A percentile compares a stretch with the other conserved stretches of the same genome.
Evolutionary conservation across 306 rosid species (phyloP).

Genomic region (Urtica urens): DNA sequence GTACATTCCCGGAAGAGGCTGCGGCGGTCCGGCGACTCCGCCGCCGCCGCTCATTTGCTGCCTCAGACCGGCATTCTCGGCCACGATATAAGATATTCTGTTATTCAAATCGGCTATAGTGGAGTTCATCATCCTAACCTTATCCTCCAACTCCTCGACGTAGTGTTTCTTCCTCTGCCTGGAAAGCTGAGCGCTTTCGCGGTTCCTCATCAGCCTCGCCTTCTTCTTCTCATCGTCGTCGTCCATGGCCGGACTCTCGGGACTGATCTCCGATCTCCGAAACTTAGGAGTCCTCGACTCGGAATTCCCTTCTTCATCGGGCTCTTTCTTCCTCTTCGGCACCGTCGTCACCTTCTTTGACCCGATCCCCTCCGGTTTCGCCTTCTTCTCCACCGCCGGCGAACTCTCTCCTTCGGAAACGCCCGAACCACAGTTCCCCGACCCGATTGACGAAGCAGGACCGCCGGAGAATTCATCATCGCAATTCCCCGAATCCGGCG

Average conservation of each 20-base stretch:
- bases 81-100: constrained; percentile 56
- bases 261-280: constrained; percentile 28
- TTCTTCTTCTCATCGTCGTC: constrained; percentile 60
- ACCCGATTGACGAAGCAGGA: constrained; percentile 61
- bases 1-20: constrained; percentile 54
- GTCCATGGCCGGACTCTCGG: constrained; percentile 14
- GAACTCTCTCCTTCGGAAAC: constrained; percentile 33
- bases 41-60: constrained; percentile 65
- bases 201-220: constrained; percentile 76
- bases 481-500: constrained; percentile 17
- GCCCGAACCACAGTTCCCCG: constrained; percentile 44
- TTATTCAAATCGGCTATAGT: constrained; percentile 69
- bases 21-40: constrained; percentile 40
- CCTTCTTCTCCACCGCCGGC: constrained; percentile 30
- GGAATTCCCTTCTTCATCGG: constrained; percentile 30
- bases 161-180: constrained; percentile 97
- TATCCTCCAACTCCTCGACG: constrained; percentile 93
- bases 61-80: constrained; percentile 75
- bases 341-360: constrained; percentile 43
- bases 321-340: constrained; percentile 70
- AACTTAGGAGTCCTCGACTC: constrained; percentile 51
- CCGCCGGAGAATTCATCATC: constrained; percentile 37
- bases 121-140: constrained; percentile 70
- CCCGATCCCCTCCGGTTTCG: constrained; percentile 40
- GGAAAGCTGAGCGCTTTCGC: constrained; percentile 97